Evolutionary conservation across 768 basidiomycete genomes (phyloP), one percentile per base, ranked within the genome.

Genomic region (Cystofilobasidium bisporidii): DNA sequence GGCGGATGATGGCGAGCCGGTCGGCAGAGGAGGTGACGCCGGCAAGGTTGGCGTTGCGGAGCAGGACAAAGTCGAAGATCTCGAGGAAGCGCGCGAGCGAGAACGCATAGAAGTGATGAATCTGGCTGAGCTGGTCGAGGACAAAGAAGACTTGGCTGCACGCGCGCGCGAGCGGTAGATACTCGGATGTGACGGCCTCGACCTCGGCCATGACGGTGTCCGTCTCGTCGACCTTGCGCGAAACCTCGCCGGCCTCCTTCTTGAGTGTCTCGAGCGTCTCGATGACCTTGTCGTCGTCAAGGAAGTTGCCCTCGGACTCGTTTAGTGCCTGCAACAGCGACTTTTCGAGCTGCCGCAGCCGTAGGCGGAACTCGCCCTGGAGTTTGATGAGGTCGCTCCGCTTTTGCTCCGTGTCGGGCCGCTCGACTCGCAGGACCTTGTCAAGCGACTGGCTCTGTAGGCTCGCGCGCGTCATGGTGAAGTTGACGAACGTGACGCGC

Each of bases 81-180:
- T 96, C 94, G 68, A 98, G 83, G 87, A 99, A 99, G 82, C 94
- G 97, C 33, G 82, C 87, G 56, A 99, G 82, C 1, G 96, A 98
- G 81, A 99, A 99, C 77, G 97, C 91, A 75, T 99, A 99, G 81
- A 98, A 98, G 78, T 96, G 94, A 74, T 94, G 91, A 80, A 97
- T 84, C 63, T 87, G 82, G 75, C 90, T 87, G 60, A 98, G 83
- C 74, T 97, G 92, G 74, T 98, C 94, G 72, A 99, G 81, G 67
- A 94, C 88, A 79, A 99, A 99, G 84, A 90, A 99, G 50, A 97
- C 86, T 0, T 91, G 86, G 75, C 92, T 94, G 82, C 93, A 96
- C 5, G 92, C 91, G 74, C 92, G 90, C 0, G 96, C 94, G 58
- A 99, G 79, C 12, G 94, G 91, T 17, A 93, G 81, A 75, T 98